phyloP scores from a whole-genome alignment of 495 filamentous ascomycete genomes.

The Sordaria brevicollis region DNA sequence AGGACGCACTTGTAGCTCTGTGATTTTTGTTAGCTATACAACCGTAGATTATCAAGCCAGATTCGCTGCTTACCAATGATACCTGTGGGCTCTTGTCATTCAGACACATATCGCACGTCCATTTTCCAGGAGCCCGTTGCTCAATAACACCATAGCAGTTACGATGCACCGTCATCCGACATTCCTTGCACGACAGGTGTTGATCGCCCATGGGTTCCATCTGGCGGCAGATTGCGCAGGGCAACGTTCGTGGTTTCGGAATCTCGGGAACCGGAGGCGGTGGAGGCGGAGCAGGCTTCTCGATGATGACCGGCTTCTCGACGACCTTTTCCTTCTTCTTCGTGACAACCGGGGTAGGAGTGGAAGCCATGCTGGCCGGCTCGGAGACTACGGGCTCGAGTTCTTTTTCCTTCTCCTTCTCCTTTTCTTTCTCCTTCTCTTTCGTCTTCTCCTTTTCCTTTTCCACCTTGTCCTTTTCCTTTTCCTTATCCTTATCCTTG shows the following conservation, averaged over 20 bases:
- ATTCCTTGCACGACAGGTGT: conserved; percentile 69
- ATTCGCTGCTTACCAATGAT: conserved; percentile 57
- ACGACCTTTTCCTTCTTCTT: conserved; percentile 61
- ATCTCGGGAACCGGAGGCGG: conserved; percentile 57
- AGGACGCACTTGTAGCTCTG: conserved; percentile 85
- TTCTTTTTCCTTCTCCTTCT: conserved; percentile 20
- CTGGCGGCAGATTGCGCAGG: conserved; percentile 76
- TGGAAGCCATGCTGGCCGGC: conserved; percentile 11
- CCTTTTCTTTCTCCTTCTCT: conserved; percentile 7
- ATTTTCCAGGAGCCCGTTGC: conserved; percentile 61
- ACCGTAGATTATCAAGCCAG: background rate
- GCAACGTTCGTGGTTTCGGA: conserved; percentile 63
- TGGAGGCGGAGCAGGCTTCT: conserved; percentile 19
- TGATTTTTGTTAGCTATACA: conserved; percentile 18
- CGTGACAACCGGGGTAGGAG: conserved; percentile 17
- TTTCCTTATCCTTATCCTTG: conserved; percentile 55
- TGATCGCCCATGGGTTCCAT: conserved; percentile 63
- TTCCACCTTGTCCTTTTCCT: conserved; percentile 19
- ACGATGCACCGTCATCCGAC: conserved; percentile 85
- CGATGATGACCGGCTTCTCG: conserved; percentile 27
- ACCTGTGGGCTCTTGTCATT: conserved; percentile 84
- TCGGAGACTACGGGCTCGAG: conserved; percentile 37
- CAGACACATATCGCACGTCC: conserved; percentile 90
- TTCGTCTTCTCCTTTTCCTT: conserved; percentile 42
- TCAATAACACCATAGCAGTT: conserved; percentile 81